Percentiles rank a stretch among this genome's conserved stretches.
These are phyloP conservation scores for Chlorella sp. DNA, from an alignment of 139 green algal genomes.

Conservation along the genomic window DNA sequence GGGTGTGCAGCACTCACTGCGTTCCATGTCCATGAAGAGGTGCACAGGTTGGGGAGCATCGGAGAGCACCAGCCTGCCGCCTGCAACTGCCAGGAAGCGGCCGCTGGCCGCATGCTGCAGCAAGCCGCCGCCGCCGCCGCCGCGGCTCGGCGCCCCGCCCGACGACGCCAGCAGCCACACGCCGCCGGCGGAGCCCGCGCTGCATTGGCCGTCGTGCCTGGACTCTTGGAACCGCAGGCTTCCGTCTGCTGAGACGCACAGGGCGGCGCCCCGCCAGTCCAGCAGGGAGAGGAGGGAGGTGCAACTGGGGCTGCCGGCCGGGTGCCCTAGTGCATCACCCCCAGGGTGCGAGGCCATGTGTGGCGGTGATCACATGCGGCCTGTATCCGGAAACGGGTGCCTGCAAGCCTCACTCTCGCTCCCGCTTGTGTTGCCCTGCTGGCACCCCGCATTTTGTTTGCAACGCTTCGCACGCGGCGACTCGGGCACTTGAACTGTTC, in stretches of 20 bases:
- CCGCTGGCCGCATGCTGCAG: not conserved
- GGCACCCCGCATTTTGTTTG: no score
- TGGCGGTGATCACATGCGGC: no score
- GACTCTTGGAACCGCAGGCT: not conserved
- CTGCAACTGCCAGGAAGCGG: not conserved
- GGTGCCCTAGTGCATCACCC: not conserved
- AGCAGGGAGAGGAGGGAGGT: not conserved
- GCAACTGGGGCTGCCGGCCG: not conserved
- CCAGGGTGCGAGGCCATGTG: no score
- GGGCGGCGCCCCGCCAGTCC: not conserved
- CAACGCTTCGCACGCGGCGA: no score
- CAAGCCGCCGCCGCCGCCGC: not conserved
- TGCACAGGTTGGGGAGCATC: not conserved
- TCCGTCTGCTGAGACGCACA: not conserved
- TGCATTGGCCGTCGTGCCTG: no score
- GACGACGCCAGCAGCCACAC: constrained; percentile 9
- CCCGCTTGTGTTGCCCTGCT: no score
- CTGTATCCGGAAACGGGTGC: no score
- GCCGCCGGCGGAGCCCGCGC: not conserved
- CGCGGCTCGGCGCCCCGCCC: not conserved
- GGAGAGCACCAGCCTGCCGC: not conserved
- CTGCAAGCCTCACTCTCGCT: no score
- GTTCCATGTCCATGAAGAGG: constrained; percentile 26
- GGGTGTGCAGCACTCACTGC: not conserved
- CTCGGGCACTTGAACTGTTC: no score